Evolutionary conservation across 441 rosid genomes (phyloP).

Genomic region (Adansonia rubrostipa): DNA sequence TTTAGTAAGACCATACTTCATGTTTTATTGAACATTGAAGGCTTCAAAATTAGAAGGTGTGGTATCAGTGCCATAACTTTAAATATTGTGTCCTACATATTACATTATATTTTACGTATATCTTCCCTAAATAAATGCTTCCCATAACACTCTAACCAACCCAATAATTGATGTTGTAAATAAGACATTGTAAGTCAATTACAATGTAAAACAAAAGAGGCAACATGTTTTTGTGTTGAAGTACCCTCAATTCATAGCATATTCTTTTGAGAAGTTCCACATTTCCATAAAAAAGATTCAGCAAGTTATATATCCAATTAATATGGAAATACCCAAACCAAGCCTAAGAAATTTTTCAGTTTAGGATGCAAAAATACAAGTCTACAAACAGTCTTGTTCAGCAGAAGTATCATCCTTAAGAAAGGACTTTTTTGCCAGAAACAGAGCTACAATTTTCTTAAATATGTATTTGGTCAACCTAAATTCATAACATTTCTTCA

Average conservation of each 20-base stretch:
- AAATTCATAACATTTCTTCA: background rate
- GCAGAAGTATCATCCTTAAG: background rate
- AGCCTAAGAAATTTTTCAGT: background rate
- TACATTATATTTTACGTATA: background rate
- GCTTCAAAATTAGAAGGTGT: background rate
- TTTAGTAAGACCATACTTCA: background rate
- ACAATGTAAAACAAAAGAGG: background rate
- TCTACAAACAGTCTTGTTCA: background rate
- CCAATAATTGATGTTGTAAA: background rate
- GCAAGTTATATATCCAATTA: background rate
- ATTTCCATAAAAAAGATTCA: background rate
- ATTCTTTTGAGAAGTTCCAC: background rate
- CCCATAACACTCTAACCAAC: background rate
- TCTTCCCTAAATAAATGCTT: background rate
- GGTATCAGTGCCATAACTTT: background rate
- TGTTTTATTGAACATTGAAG: background rate
- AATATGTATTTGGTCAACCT: background rate
- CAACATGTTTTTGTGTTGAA: background rate
- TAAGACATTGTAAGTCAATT: background rate
- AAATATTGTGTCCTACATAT: background rate
- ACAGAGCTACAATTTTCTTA: background rate
- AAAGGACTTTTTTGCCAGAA: background rate
- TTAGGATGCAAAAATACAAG: background rate
- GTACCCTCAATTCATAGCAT: background rate
- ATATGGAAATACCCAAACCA: background rate